Evolutionary conservation across 495 filamentous ascomycete species (phyloP).

Genomic region (Aspergillus ostianus): DNA sequence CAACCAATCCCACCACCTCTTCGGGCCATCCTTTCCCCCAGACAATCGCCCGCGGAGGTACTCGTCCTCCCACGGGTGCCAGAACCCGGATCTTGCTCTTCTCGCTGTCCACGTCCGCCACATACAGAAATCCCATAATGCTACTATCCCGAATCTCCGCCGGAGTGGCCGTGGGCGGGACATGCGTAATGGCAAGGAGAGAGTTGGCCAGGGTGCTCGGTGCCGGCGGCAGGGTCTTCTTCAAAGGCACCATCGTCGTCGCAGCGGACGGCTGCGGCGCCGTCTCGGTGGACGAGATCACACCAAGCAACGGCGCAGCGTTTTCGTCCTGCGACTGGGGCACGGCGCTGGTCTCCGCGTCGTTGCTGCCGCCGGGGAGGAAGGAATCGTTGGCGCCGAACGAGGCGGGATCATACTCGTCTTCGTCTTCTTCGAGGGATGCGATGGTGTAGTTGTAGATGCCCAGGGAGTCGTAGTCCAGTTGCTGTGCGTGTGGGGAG

Average conservation of each 20-base stretch:
- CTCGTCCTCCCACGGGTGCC: conserved; percentile 73
- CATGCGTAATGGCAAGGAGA: conserved; percentile 78
- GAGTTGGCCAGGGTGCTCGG: conserved; percentile 49
- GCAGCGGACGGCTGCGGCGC: conserved; percentile 14
- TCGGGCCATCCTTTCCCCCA: conserved; percentile 54
- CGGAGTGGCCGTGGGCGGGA: conserved; percentile 59
- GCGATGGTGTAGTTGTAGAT: conserved; percentile 62
- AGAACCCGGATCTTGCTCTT: conserved; percentile 78
- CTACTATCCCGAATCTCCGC: conserved; percentile 78
- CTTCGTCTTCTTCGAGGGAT: conserved; percentile 44
- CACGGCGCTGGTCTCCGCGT: conserved; percentile 26
- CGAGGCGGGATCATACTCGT: conserved; percentile 45
- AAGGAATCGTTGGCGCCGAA: conserved; percentile 44
- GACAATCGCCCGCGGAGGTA: conserved; percentile 77
- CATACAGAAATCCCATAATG: conserved; percentile 89
- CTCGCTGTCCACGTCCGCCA: conserved; percentile 84
- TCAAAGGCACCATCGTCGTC: conserved; percentile 25
- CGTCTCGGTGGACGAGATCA: conserved; percentile 2
- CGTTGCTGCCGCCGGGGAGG: conserved; percentile 44
- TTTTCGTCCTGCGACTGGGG: conserved; percentile 23
- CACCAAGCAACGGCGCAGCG: conserved; percentile 9
- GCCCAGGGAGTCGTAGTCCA: conserved; percentile 68
- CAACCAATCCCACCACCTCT: conserved; percentile 50
- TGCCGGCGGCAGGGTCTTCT: conserved; percentile 37
- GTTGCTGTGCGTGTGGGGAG: conserved; percentile 77